Percentiles rank a stretch among this genome's conserved stretches.
phyloP scores from a whole-genome alignment of 2,329 filamentous ascomycete species.

The Tolypocladium nubicola region DNA sequence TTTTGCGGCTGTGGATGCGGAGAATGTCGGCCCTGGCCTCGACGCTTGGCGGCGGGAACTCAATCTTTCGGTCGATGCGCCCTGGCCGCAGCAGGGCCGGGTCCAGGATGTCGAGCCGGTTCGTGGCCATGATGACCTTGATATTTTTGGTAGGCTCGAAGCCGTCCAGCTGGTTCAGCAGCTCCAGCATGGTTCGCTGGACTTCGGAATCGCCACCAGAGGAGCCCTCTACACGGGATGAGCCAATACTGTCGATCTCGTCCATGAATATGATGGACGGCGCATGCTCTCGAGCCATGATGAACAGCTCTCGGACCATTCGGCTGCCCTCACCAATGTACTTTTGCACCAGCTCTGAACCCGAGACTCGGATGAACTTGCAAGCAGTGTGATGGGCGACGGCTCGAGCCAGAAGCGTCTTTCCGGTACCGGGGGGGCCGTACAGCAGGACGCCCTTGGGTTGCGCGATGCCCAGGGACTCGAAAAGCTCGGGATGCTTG shows the following conservation, averaged over 20 bases:
- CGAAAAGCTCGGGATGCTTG: slow-evolving; percentile 97
- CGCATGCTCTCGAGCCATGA: slow-evolving; percentile 97
- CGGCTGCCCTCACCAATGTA: slow-evolving; percentile 97
- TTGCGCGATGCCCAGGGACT: slow-evolving; percentile 96
- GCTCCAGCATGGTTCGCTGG: slow-evolving; percentile 95
- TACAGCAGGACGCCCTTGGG: slow-evolving; percentile 96
- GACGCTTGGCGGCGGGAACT: slow-evolving; percentile 93
- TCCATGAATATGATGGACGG: slow-evolving; percentile 99
- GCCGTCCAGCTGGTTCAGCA: slow-evolving; percentile 95
- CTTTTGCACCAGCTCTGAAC: slow-evolving; percentile 94
- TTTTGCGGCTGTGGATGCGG: slow-evolving; percentile 92
- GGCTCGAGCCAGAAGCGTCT: slow-evolving; percentile 88
- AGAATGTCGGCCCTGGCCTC: slow-evolving; percentile 96
- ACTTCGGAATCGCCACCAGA: slow-evolving; percentile 96
- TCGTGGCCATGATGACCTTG: slow-evolving; percentile 99
- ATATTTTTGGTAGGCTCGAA: slow-evolving; percentile 99
- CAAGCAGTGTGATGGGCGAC: slow-evolving; percentile 98
- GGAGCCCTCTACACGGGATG: slow-evolving; percentile 89
- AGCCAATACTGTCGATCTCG: slow-evolving; percentile 98
- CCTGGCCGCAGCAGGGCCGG: slow-evolving; percentile 91
- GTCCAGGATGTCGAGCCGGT: slow-evolving; percentile 93
- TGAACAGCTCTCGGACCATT: slow-evolving; percentile 98
- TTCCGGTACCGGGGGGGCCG: slow-evolving; percentile 91
- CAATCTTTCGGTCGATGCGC: slow-evolving; percentile 96
- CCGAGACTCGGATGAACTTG: slow-evolving; percentile 96